A percentile compares a stretch with the other conserved stretches of the same genome.
These are phyloP conservation scores for Stagonosporopsis vannaccii DNA, from an alignment of 2,329 filamentous ascomycete genomes.

Conservation along the genomic window DNA sequence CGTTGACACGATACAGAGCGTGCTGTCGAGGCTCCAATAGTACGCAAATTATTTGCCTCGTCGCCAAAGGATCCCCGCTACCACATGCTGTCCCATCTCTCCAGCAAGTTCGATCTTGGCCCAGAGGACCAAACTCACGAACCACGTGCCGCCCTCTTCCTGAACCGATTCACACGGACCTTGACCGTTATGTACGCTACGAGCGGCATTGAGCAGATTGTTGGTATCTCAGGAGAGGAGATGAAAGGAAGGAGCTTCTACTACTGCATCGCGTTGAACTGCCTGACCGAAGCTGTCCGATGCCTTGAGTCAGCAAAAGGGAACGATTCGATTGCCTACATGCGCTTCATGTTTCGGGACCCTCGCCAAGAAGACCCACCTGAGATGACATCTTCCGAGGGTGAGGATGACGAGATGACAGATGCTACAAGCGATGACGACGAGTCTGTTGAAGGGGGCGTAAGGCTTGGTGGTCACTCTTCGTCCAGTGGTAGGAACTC, in stretches of 20 bases:
- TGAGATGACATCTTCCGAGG: conserved; percentile 53
- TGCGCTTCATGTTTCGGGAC: conserved; percentile 85
- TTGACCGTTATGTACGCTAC: conserved; percentile 88
- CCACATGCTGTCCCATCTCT: conserved; percentile 87
- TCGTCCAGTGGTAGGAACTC: conserved; percentile 10
- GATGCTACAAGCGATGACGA: conserved; percentile 58
- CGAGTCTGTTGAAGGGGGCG: conserved; percentile 58
- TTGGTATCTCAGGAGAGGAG: conserved; percentile 73
- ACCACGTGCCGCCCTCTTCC: conserved; percentile 81
- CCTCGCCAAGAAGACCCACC: conserved; percentile 63
- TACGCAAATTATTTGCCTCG: conserved; percentile 80
- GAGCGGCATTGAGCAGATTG: conserved; percentile 74
- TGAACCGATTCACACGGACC: conserved; percentile 85
- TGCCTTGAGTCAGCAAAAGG: conserved; percentile 86
- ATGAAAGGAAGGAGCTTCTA: conserved; percentile 84
- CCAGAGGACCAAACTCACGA: conserved; percentile 69
- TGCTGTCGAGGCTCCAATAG: conserved; percentile 77
- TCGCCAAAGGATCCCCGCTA: conserved; percentile 85
- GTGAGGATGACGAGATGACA: conserved; percentile 58
- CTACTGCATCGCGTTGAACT: conserved; percentile 81
- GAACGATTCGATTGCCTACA: conserved; percentile 89
- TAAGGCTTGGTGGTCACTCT: conserved; percentile 5
- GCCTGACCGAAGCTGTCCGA: conserved; percentile 76
- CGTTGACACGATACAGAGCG: conserved; percentile 64
- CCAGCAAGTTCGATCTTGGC: conserved; percentile 74